phyloP scores from a whole-genome alignment of 75 land plant genomes.

The Selaginella tamariscina region DNA sequence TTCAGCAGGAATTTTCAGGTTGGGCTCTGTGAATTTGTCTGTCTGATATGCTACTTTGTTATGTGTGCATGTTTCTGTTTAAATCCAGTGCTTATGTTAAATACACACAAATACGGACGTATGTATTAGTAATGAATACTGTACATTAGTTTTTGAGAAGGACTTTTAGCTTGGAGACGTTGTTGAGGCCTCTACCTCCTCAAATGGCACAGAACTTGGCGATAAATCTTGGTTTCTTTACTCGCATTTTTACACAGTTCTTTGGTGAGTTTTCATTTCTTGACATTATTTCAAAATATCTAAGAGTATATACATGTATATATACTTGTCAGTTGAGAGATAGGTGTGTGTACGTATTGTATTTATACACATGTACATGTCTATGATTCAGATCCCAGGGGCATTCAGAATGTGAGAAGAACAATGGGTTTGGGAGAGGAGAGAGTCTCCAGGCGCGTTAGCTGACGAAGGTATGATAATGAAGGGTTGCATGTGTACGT shows the following conservation, averaged over 20 bases:
- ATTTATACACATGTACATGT: not conserved
- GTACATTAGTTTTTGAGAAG: constrained; percentile 49
- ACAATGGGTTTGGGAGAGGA: constrained; percentile 81
- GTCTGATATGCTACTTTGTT: not conserved
- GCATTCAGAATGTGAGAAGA: constrained; percentile 69
- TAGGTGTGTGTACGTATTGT: not conserved
- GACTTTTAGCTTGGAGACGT: constrained; percentile 74
- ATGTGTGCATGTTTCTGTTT: not conserved
- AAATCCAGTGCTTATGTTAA: not conserved
- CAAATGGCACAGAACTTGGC: constrained; percentile 56
- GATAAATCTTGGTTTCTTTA: constrained; percentile 81
- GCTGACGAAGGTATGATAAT: no score
- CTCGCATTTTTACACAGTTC: constrained; percentile 91
- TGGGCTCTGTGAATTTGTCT: not conserved
- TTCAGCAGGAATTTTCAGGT: constrained; percentile 78
- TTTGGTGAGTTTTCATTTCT: constrained; percentile 46
- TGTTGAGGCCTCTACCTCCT: constrained; percentile 84
- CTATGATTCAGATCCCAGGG: constrained; percentile 65
- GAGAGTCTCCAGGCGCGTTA: constrained; percentile 49
- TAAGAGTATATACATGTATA: not conserved
- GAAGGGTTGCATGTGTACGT: no score
- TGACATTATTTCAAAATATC: not conserved
- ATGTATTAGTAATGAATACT: not conserved
- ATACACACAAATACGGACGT: not conserved
- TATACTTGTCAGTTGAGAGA: not conserved